A percentile compares a stretch with the other conserved stretches of the same genome.
phyloP scores from a whole-genome alignment of 148 eudicot genomes.

The Vaccinium macrocarpon region DNA sequence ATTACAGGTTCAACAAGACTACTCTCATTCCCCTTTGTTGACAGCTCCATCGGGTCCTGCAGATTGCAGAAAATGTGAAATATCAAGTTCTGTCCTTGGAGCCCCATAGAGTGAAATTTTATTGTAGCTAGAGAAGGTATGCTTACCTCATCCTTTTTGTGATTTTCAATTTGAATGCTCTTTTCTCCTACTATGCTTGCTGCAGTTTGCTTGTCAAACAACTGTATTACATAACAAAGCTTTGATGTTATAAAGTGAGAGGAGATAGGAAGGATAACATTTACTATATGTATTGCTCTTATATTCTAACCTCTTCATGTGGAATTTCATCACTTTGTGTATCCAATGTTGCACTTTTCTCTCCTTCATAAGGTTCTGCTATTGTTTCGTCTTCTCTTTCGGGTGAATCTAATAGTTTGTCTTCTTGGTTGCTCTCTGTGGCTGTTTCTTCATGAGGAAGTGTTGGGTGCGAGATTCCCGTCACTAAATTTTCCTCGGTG shows the following conservation, averaged over 20 bases:
- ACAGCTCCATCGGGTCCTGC: not conserved
- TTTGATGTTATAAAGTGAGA: not conserved
- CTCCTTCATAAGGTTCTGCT: slow-evolving; percentile 5
- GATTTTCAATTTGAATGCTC: not conserved
- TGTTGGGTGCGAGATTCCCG: not conserved
- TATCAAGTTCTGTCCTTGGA: not conserved
- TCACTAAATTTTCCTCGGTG: slow-evolving; percentile 11
- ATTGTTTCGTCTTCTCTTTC: not conserved
- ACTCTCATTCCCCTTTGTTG: not conserved
- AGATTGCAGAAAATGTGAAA: not conserved
- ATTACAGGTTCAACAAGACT: not conserved
- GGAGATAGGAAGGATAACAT: not conserved
- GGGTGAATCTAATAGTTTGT: not conserved
- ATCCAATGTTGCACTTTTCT: not conserved
- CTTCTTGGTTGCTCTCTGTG: slow-evolving; percentile 10
- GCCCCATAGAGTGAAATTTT: not conserved
- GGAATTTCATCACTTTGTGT: not conserved
- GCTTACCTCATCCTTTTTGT: not conserved
- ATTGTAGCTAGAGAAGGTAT: not conserved
- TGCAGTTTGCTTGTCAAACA: slow-evolving; percentile 15
- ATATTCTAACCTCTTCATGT: slow-evolving; percentile 11
- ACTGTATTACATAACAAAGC: slow-evolving; percentile 15
- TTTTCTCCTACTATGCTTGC: slow-evolving; percentile 4
- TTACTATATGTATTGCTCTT: not conserved
- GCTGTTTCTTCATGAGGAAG: slow-evolving; percentile 1